These are phyloP conservation scores for Polyrhizophydium stewartii DNA, from an alignment of 371 early-diverging fungal genomes.

Conservation along the genomic window DNA sequence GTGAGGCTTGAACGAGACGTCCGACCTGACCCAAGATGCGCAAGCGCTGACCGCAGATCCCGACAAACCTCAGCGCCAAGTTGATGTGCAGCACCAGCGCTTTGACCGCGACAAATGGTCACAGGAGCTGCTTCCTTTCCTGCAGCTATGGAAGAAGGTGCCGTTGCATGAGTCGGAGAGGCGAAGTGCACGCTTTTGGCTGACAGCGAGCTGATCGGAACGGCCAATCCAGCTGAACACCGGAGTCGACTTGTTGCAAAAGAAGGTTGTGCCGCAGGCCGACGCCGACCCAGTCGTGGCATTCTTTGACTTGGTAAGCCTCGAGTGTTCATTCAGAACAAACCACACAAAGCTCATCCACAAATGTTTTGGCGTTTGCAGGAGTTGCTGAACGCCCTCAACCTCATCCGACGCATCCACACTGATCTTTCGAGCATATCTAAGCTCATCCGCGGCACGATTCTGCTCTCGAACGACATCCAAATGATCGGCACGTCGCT, in stretches of 20 bases:
- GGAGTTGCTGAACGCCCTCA: slow-evolving; percentile 33
- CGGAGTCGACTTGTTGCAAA: slow-evolving; percentile 35
- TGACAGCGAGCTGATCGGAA: not conserved
- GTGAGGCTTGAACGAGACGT: slow-evolving; percentile 16
- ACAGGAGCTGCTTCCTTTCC: slow-evolving; percentile 38
- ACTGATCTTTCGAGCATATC: slow-evolving; percentile 33
- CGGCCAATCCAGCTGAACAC: slow-evolving; percentile 24
- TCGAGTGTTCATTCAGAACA: not conserved
- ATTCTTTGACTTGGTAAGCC: slow-evolving; percentile 31
- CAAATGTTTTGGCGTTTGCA: slow-evolving; percentile 1
- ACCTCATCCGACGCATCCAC: slow-evolving; percentile 34
- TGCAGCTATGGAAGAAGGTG: slow-evolving; percentile 50
- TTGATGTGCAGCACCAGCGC: slow-evolving; percentile 21
- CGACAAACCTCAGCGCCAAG: slow-evolving; percentile 17
- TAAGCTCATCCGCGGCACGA: slow-evolving; percentile 34
- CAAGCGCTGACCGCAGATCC: not conserved
- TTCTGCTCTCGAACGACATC: slow-evolving; percentile 33
- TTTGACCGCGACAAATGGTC: slow-evolving; percentile 44
- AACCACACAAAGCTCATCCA: not conserved
- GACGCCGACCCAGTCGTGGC: slow-evolving; percentile 32
- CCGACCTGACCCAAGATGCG: too few relatives aligned
- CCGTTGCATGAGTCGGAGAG: not conserved
- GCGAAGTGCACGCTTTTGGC: not conserved
- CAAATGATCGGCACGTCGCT: slow-evolving; percentile 22
- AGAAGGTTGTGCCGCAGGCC: slow-evolving; percentile 14